Evolutionary conservation across 257 asterid species (phyloP), one percentile per base, ranked within the genome.

Genomic region (Gentiana macrophylla): DNA sequence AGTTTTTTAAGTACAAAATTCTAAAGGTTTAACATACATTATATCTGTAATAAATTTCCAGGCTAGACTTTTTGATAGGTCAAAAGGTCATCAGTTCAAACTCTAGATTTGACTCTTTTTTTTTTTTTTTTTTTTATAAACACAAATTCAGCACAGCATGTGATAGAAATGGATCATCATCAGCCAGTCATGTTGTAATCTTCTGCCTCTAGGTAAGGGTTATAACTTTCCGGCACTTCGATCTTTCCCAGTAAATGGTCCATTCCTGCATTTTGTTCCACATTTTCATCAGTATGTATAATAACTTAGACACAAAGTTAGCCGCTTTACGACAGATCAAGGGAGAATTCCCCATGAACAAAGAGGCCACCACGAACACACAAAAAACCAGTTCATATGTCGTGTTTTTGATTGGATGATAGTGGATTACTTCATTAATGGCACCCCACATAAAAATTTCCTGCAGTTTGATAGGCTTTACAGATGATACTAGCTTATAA

Each of bases 141-240:
- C 46, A 41, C 46, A 41, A 52, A 35, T 12, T 45, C 34, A 58
- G 50, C 46, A 55, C 32, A 55, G 34, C 2, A 49, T 52, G 57
- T n/a, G 62, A 32, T n/a, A 50, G 12, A 24, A 24, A 24, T 24
- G 24, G 24, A 24, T 24, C 24, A 36, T 32, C 10, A 63, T 73
- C 65, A 74, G 61, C 76, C 73, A 7, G 78, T 69, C 80, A 74
- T 71, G 69, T 74, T 66, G 76, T 71, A 78, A 62, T 78, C 79
- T 24, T 78, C 84, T 62, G 80, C 50, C 60, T 71, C 69, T 56
- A 78, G 65, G 62, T 78, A 78, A 56, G 84, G 72, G 60, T 67
- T 75, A 61, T 78, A 78, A 68, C 78, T 71, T 50, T 76, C 84
- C 1, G 76, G 84, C 36, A 68, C 74, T 61, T 78, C 84, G 62